Percentiles rank a stretch among this genome's conserved stretches.
These are phyloP conservation scores for Mrakiaceae sp. DNA, from an alignment of 1,284 basidiomycete genomes.

Conservation along the genomic window DNA sequence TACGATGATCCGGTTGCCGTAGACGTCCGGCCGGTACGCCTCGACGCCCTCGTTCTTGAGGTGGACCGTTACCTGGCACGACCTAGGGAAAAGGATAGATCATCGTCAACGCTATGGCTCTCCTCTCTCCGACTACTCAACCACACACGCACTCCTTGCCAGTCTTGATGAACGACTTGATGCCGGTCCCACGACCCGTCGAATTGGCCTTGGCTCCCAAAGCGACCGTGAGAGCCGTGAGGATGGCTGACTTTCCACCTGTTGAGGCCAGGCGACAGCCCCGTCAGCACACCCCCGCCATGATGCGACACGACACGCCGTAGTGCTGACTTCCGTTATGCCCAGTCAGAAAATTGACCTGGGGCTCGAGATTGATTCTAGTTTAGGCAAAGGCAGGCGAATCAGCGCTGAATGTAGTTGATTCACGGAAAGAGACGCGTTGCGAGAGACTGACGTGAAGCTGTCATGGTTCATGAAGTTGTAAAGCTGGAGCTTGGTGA, in stretches of 20 bases:
- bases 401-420: no score
- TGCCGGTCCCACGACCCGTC: conserved; percentile 75
- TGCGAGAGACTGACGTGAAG: conserved; percentile 41
- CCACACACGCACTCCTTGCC: conserved; percentile 53
- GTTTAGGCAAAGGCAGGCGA: background rate
- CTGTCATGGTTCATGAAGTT: conserved; percentile 96
- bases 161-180: conserved; percentile 81
- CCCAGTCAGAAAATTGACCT: conserved; percentile 97
- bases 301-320: background rate
- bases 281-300: background rate
- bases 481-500: conserved; percentile 71
- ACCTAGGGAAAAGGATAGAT: conserved; percentile 35
- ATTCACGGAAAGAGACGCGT: no score
- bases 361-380: conserved; percentile 61
- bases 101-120: no score
- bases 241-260: conserved; percentile 92
- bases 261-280: background rate
- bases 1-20: conserved; percentile 73
- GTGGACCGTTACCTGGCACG: conserved; percentile 63
- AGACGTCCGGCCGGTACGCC: conserved; percentile 71
- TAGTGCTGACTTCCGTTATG: conserved; percentile 40
- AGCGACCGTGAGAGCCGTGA: conserved; percentile 86
- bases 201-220: conserved; percentile 82
- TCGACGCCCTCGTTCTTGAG: conserved; percentile 83
- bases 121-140: background rate